Percentiles rank a stretch among this genome's conserved stretches.
Evolutionary conservation across 345 rosid genomes (phyloP).

Genomic region (Camelina sativa): DNA sequence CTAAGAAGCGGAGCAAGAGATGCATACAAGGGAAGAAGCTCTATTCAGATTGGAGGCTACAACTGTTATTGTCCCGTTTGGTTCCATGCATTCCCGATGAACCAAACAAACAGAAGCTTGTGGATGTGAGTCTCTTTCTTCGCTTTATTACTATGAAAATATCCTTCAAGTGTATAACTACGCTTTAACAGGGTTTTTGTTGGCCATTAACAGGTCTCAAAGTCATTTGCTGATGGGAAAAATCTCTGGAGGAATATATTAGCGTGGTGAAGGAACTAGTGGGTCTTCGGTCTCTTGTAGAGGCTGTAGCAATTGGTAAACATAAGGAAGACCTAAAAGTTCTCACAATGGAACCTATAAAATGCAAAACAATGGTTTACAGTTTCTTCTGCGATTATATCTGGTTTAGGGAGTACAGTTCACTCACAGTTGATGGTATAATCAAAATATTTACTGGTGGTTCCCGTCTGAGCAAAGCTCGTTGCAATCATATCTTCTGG

Average conservation of each 20-base stretch:
- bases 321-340: constrained; percentile 65
- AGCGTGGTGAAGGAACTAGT: constrained; percentile 48
- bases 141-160: not conserved
- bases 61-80: constrained; percentile 64
- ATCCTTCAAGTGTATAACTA: not conserved
- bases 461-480: constrained; percentile 67
- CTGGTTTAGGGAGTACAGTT: constrained; percentile 46
- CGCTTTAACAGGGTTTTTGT: not conserved
- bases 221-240: constrained; percentile 59
- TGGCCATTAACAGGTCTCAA: constrained; percentile 54
- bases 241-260: constrained; percentile 54
- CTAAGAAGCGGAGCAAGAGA: constrained; percentile 52
- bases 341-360: constrained; percentile 49
- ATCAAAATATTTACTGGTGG: constrained; percentile 53
- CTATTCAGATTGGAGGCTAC: constrained; percentile 69
- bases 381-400: constrained; percentile 29
- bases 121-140: constrained; percentile 35
- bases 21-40: constrained; percentile 56
- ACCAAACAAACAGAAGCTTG: constrained; percentile 33
- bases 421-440: constrained; percentile 57
- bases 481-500: constrained; percentile 70
- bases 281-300: constrained; percentile 55
- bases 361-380: constrained; percentile 49
- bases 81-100: constrained; percentile 48
- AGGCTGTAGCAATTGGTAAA: constrained; percentile 69